These are phyloP conservation scores for Pleurotus salmoneostramineus DNA, from an alignment of 768 basidiomycete genomes.

Conservation along the genomic window DNA sequence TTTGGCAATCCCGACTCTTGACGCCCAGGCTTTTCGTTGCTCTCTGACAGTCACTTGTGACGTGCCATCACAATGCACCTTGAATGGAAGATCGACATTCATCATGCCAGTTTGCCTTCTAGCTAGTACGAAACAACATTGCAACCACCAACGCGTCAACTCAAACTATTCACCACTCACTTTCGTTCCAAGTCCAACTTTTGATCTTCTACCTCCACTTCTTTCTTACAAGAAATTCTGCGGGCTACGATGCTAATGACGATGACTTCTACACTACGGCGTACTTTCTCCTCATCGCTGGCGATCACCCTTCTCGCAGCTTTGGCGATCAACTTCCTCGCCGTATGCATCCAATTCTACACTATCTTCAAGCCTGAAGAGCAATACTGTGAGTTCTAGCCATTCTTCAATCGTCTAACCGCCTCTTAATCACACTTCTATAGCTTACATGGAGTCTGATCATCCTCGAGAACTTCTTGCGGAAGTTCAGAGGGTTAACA, in stretches of 20 bases:
- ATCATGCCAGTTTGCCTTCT: not conserved
- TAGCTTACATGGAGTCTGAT: slow-evolving; percentile 10
- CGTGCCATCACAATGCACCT: not conserved
- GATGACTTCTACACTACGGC: too few relatives aligned
- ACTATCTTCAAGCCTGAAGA: not conserved
- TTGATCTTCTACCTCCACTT: too few relatives aligned
- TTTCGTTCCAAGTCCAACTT: too few relatives aligned
- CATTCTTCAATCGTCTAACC: not conserved
- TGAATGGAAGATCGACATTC: not conserved
- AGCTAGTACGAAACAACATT: not conserved
- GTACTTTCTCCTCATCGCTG: not conserved
- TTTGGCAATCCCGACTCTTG: not conserved
- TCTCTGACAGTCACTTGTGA: too few relatives aligned
- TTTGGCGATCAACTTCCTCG: not conserved
- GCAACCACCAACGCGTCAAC: not conserved
- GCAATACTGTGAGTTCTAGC: not conserved
- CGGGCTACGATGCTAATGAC: not conserved
- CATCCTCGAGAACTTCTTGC: slow-evolving; percentile 12
- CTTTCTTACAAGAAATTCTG: not conserved
- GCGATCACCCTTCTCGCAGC: not conserved
- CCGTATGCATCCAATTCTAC: slow-evolving; percentile 3
- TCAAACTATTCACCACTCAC: too few relatives aligned
- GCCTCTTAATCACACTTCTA: not conserved
- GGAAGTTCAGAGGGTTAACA: slow-evolving; percentile 11
- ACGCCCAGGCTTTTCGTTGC: too few relatives aligned